A percentile compares a stretch with the other conserved stretches of the same genome.
Conservation (phyloP, 1,284 basidiomycete species). For the Ustilago xerochloae region DNA sequence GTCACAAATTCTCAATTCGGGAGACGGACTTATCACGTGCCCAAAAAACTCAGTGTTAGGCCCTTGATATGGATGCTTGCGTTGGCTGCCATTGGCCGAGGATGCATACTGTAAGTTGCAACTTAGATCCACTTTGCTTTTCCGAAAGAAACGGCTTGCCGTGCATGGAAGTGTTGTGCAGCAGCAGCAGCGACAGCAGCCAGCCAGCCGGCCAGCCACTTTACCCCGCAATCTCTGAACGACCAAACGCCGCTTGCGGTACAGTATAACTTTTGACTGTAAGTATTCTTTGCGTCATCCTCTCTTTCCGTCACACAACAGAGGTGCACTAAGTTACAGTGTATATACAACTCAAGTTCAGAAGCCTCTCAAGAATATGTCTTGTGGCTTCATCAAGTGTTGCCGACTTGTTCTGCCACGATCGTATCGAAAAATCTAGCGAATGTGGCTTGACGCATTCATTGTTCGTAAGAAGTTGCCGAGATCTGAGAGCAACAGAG, state of each 20-base stretch:
- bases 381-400: neutral
- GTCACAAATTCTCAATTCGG: neutral
- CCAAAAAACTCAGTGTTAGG: too few species aligned
- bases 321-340: too few species aligned
- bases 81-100: too few species aligned
- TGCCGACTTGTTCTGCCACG: neutral
- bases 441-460: neutral
- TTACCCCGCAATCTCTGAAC: neutral
- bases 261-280: too few species aligned
- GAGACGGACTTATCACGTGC: constrained; percentile 1
- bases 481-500: neutral
- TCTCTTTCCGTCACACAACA: too few species aligned
- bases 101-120: too few species aligned
- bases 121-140: neutral
- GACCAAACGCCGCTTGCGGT: neutral
- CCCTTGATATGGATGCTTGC: too few species aligned
- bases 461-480: neutral
- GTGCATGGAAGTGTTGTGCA: too few species aligned
- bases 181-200: neutral
- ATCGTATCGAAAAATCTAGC: too few species aligned
- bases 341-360: neutral
- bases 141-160: neutral
- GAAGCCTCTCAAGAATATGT: neutral
- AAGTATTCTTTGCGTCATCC: too few species aligned
- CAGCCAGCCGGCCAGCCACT: neutral